A percentile compares a stretch with the other conserved stretches of the same genome.
Conservation (phyloP, 305 asterid genomes). For the Ajuga reptans region DNA sequence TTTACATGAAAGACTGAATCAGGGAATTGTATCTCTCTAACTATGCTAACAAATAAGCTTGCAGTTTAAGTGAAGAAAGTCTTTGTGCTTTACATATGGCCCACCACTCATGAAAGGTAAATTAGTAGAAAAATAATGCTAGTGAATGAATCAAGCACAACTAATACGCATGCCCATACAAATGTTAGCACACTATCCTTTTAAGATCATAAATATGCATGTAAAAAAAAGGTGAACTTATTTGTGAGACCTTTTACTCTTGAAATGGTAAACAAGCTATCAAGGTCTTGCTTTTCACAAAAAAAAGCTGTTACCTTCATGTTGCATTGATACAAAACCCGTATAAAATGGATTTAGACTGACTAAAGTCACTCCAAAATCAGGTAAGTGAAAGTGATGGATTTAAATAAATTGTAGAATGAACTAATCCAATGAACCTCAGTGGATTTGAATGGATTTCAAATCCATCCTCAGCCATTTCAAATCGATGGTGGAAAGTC, state of each 20-base stretch:
- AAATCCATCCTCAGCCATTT: background rate
- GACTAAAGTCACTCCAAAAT: background rate
- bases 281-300: background rate
- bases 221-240: background rate
- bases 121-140: background rate
- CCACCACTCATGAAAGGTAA: background rate
- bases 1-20: background rate
- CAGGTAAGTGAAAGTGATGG: background rate
- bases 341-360: background rate
- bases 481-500: background rate
- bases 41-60: background rate
- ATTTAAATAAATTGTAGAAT: background rate
- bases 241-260: background rate
- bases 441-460: background rate
- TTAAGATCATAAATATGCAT: background rate
- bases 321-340: background rate
- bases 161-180: background rate
- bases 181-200: background rate
- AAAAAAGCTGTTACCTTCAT: background rate
- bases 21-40: background rate
- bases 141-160: background rate
- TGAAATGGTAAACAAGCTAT: background rate
- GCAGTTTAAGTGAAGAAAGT: background rate
- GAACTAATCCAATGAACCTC: background rate
- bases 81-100: background rate